phyloP scores from a whole-genome alignment of 345 rosid species.

The Gossypium arboreum region DNA sequence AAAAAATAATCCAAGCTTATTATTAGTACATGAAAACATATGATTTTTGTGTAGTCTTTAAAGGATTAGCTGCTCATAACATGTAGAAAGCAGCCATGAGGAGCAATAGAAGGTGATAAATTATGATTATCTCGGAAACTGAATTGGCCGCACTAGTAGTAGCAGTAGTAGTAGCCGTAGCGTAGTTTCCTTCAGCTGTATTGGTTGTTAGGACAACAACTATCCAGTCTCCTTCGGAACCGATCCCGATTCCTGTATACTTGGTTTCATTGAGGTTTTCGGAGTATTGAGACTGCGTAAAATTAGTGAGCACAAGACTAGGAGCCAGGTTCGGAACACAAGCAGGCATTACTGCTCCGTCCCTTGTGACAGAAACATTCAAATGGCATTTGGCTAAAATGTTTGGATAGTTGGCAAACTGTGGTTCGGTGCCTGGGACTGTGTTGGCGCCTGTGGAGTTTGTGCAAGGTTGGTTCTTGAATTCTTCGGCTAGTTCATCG shows the following conservation, averaged over 20 bases:
- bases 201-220: slow-evolving; percentile 72
- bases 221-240: slow-evolving; percentile 74
- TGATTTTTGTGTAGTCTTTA: not conserved
- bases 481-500: slow-evolving; percentile 62
- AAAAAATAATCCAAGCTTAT: not conserved
- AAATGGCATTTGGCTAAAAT: slow-evolving; percentile 63
- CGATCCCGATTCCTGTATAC: slow-evolving; percentile 67
- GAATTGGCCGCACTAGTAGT: slow-evolving; percentile 20
- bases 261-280: slow-evolving; percentile 52
- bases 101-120: not conserved
- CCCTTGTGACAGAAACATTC: slow-evolving; percentile 71
- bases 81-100: not conserved
- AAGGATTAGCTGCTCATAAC: slow-evolving; percentile 23
- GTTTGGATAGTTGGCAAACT: slow-evolving; percentile 48
- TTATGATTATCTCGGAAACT: not conserved
- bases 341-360: slow-evolving; percentile 68
- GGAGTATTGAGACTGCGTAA: slow-evolving; percentile 64
- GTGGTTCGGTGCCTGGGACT: slow-evolving; percentile 77
- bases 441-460: slow-evolving; percentile 77
- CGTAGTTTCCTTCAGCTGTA: slow-evolving; percentile 67
- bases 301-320: slow-evolving; percentile 63
- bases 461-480: slow-evolving; percentile 74
- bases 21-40: not conserved
- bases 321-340: slow-evolving; percentile 72
- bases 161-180: slow-evolving; percentile 24